Conservation (phyloP, 1,284 basidiomycete species). For the Apiotrichum montevideense region DNA sequence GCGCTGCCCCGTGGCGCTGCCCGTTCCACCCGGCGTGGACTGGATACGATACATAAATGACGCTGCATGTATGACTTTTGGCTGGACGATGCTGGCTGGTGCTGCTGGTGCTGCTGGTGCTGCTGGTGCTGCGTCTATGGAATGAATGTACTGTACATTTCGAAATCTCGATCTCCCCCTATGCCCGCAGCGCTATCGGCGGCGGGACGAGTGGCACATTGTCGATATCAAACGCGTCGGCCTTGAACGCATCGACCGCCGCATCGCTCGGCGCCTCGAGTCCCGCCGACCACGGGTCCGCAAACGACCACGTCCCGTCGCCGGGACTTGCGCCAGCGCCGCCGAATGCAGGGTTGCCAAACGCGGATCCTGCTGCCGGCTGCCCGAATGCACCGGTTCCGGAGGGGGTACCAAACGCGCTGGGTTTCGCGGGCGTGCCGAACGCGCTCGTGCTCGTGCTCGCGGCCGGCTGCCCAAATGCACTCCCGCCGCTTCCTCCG, state of each 20-base stretch:
- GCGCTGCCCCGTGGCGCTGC: background rate
- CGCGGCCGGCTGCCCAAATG: constrained; percentile 42
- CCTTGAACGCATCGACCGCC: constrained; percentile 58
- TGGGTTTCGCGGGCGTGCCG: background rate
- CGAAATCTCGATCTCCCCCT: background rate
- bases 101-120: too few species aligned
- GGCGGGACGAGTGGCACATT: constrained; percentile 71
- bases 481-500: too few species aligned
- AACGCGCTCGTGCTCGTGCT: constrained; percentile 1
- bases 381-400: background rate
- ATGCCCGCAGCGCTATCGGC: constrained; percentile 53
- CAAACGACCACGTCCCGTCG: constrained; percentile 40
- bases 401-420: background rate
- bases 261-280: constrained; percentile 33
- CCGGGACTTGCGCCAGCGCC: background rate
- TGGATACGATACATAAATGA: background rate
- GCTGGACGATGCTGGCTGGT: too few species aligned
- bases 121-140: too few species aligned
- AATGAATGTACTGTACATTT: too few species aligned
- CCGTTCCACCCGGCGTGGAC: background rate
- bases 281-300: constrained; percentile 38
- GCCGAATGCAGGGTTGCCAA: constrained; percentile 5
- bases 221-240: constrained; percentile 61
- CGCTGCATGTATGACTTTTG: background rate
- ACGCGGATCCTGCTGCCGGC: background rate